A percentile compares a stretch with the other conserved stretches of the same genome.
Conservation (phyloP, 2,329 filamentous ascomycete genomes). For the Penicillium sp. region DNA sequence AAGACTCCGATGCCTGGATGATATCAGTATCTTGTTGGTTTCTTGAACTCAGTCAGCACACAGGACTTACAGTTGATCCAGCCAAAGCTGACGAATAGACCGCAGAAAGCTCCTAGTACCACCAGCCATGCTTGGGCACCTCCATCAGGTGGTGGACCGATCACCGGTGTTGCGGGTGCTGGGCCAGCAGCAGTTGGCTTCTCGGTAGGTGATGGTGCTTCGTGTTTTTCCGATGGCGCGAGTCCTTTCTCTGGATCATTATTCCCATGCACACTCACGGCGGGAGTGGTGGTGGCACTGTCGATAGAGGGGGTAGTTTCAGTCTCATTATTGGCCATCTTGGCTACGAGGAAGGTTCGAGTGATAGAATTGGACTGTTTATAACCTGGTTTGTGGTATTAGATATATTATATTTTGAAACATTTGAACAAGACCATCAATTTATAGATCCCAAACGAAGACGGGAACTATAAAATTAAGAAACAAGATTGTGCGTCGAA, state of each 20-base stretch:
- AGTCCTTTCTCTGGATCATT: constrained; percentile 14
- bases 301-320: constrained; percentile 1
- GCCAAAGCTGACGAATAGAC: constrained; percentile 51
- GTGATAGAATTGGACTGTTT: neutral
- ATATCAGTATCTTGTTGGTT: neutral
- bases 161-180: neutral
- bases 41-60: neutral
- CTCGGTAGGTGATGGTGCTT: neutral
- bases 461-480: constrained; percentile 2
- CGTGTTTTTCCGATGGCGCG: neutral
- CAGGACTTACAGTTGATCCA: constrained; percentile 47
- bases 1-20: constrained; percentile 28
- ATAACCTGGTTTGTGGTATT: neutral
- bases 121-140: constrained; percentile 39
- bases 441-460: neutral
- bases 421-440: neutral
- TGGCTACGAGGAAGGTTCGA: neutral
- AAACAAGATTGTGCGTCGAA: neutral
- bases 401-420: neutral
- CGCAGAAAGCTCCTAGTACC: constrained; percentile 50
- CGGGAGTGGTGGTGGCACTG: constrained; percentile 9
- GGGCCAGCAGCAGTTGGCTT: neutral
- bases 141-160: constrained; percentile 29
- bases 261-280: constrained; percentile 4
- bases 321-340: neutral